Evolutionary conservation across 148 eudicot species (phyloP).

Genomic region (Rheum nobile): DNA sequence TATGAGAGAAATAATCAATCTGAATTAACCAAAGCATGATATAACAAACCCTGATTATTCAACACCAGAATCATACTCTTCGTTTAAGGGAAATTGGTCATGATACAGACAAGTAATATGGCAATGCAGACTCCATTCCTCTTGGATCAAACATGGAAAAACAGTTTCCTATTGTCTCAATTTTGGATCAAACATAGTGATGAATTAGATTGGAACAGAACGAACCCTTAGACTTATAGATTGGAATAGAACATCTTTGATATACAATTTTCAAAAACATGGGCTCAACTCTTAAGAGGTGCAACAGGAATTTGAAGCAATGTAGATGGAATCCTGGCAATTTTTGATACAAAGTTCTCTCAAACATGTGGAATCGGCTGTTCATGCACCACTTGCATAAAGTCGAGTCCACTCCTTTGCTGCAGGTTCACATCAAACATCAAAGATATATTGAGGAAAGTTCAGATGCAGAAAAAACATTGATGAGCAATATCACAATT

Average conservation of each 20-base stretch:
- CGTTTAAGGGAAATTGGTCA: background rate
- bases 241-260: background rate
- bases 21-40: no score
- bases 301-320: background rate
- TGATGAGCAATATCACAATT: background rate
- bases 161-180: background rate
- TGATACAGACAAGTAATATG: background rate
- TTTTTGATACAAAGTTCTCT: background rate
- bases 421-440: constrained; percentile 23
- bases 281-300: background rate
- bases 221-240: background rate
- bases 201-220: background rate
- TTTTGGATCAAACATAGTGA: background rate
- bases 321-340: background rate
- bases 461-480: background rate
- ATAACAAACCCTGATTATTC: background rate
- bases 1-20: no score
- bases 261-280: constrained; percentile 4
- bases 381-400: constrained; percentile 78
- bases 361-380: no score
- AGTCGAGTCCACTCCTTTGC: constrained; percentile 93
- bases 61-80: background rate
- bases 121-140: background rate
- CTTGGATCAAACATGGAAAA: background rate
- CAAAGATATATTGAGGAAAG: background rate